These are phyloP conservation scores for Yarrowia deformans DNA, from an alignment of 805 yeast species.

Conservation along the genomic window DNA sequence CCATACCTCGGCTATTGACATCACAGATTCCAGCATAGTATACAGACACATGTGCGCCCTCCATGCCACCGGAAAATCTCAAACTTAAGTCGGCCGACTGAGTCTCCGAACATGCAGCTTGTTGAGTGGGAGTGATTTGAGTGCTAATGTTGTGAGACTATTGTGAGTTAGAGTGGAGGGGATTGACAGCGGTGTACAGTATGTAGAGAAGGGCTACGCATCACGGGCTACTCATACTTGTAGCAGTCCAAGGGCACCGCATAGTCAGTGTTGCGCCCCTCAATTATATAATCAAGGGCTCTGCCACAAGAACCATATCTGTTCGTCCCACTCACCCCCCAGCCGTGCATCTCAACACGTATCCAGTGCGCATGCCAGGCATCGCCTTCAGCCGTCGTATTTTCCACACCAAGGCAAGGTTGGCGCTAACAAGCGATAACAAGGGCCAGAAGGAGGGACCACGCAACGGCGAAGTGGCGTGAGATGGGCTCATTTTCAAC, in stretches of 20 bases:
- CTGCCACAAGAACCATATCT: no score
- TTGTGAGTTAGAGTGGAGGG: background rate
- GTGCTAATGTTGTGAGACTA: background rate
- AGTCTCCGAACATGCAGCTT: background rate
- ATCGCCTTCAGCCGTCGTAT: background rate
- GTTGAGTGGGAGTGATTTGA: background rate
- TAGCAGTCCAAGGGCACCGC: no score
- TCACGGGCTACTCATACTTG: no score
- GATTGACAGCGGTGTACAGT: no score
- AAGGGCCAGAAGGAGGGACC: background rate
- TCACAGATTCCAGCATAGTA: no score
- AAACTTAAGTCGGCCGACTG: conserved; percentile 9
- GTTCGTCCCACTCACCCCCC: background rate
- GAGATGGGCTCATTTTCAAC: conserved; percentile 11
- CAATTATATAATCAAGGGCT: no score
- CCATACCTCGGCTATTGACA: no score
- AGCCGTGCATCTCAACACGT: conserved; percentile 15
- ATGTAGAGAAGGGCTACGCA: no score
- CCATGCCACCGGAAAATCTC: conserved; percentile 13
- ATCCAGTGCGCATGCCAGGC: background rate
- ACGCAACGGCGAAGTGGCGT: background rate
- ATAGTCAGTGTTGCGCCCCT: no score
- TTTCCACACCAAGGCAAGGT: conserved; percentile 23
- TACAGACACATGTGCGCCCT: background rate
- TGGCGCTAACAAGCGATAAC: background rate